Conservation (phyloP, 768 basidiomycete species). For the Daedaleopsis sinensis region DNA sequence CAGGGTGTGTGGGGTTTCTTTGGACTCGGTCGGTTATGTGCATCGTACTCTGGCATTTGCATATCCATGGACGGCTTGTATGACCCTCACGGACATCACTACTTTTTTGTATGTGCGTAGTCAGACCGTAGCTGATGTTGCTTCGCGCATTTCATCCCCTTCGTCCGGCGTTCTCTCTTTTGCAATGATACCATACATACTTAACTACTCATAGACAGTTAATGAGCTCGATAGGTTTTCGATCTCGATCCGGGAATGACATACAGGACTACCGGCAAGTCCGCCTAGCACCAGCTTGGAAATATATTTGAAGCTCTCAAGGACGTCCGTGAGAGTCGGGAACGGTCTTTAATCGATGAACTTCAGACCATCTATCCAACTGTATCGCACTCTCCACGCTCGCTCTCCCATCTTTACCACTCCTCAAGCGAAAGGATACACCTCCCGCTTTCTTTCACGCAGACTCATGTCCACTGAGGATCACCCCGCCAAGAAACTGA, state of each 20-base stretch:
- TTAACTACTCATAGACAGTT: background rate
- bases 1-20: constrained; percentile 4
- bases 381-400: constrained; percentile 2
- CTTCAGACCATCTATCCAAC: background rate
- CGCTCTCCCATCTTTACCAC: background rate
- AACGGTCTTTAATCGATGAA: constrained; percentile 10
- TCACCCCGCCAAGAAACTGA: constrained; percentile 43
- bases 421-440: background rate
- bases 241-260: background rate
- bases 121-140: constrained; percentile 1
- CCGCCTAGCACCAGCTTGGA: too few species aligned
- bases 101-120: constrained; percentile 6
- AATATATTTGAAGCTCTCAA: too few species aligned
- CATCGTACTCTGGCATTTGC: constrained; percentile 5
- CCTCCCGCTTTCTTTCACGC: background rate
- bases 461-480: constrained; percentile 26
- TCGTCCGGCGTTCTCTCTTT: background rate
- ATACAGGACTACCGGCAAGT: too few species aligned
- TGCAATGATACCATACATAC: background rate
- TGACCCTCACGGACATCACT: constrained; percentile 19
- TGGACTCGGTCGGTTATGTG: constrained; percentile 2
- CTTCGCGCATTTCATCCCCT: background rate
- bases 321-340: background rate
- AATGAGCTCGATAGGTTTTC: background rate
- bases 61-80: constrained; percentile 18